phyloP scores from a whole-genome alignment of 2,329 filamentous ascomycete species.

The Botrytis fragariae region DNA sequence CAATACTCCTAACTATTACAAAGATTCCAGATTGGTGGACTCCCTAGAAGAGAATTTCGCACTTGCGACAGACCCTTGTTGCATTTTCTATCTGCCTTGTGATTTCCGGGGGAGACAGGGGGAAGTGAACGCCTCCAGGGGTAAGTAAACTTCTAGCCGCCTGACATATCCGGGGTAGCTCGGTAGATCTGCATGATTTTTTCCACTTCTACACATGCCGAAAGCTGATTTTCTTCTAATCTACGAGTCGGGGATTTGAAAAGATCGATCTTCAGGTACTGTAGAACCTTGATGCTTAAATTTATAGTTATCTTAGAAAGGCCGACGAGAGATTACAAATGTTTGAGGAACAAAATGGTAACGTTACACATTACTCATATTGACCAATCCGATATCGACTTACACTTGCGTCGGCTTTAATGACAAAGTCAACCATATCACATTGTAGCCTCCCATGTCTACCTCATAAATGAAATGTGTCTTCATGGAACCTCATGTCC shows the following conservation, averaged over 20 bases:
- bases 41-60: not conserved
- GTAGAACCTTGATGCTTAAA: not conserved
- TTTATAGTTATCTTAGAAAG: not conserved
- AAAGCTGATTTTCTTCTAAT: not conserved
- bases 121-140: not conserved
- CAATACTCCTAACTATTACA: too few relatives aligned
- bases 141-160: not conserved
- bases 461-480: not conserved
- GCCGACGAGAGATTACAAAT: too few relatives aligned
- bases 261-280: not conserved
- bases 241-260: not conserved
- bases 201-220: not conserved
- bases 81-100: not conserved
- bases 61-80: not conserved
- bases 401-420: not conserved
- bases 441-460: not conserved
- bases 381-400: not conserved
- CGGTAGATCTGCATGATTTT: not conserved
- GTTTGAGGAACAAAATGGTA: not conserved
- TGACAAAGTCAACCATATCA: not conserved
- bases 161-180: not conserved
- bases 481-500: not conserved
- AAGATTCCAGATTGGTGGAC: not conserved
- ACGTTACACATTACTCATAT: not conserved
- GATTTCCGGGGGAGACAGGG: not conserved